phyloP scores from a whole-genome alignment of 78 protist species.

The Dictyostelium intermedium region DNA sequence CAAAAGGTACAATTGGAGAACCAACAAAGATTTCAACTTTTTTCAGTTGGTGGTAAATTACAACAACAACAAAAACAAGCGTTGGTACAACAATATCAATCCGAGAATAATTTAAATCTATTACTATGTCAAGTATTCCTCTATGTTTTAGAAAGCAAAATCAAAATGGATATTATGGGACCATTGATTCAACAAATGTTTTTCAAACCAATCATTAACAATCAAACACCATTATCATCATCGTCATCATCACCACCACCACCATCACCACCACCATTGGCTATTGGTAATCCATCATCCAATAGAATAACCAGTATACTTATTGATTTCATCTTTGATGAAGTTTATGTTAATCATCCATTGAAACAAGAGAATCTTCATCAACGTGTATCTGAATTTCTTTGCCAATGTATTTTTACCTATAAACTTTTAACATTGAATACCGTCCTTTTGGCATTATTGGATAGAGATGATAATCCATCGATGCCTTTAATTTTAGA shows the following conservation, averaged over 20 bases:
- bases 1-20: slow-evolving; percentile 16
- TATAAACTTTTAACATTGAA: slow-evolving; percentile 1
- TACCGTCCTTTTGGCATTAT: neutral
- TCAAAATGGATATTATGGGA: neutral
- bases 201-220: neutral
- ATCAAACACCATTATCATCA: neutral
- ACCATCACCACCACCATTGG: neutral
- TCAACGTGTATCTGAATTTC: neutral
- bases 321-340: slow-evolving; percentile 28
- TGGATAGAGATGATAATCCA: slow-evolving; percentile 5
- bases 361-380: neutral
- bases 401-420: neutral
- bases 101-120: neutral
- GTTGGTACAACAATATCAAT: neutral
- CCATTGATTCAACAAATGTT: neutral
- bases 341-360: neutral
- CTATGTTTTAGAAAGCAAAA: neutral
- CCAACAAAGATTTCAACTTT: neutral
- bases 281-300: neutral
- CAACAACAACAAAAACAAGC: neutral
- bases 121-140: slow-evolving; percentile 4
- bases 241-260: neutral
- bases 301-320: neutral
- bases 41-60: neutral
- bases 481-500: neutral